A percentile compares a stretch with the other conserved stretches of the same genome.
Evolutionary conservation across 208 protist genomes (phyloP).

Genomic region (Trichomonas vaginalis): DNA sequence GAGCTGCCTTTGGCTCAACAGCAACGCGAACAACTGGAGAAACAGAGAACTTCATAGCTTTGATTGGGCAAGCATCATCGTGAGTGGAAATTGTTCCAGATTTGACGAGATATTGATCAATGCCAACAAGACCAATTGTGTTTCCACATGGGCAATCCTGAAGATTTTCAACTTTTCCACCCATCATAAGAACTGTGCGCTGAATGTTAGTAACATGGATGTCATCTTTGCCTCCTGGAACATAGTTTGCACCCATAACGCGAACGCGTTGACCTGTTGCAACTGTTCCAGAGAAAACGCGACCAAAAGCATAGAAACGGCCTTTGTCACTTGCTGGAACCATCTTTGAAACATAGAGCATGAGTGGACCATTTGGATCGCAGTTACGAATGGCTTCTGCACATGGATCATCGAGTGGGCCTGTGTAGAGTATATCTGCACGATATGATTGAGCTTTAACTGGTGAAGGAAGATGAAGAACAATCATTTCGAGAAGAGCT

Average conservation of each 20-base stretch:
- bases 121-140: slow-evolving; percentile 83
- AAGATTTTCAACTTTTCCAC: slow-evolving; percentile 65
- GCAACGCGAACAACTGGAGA: slow-evolving; percentile 93
- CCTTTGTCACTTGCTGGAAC: slow-evolving; percentile 85
- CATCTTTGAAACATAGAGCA: slow-evolving; percentile 99
- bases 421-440: slow-evolving; percentile 59
- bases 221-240: slow-evolving; percentile 65
- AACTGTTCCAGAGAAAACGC: slow-evolving; percentile 79
- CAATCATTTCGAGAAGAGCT: slow-evolving; percentile 93
- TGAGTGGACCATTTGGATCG: slow-evolving; percentile 75
- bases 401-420: slow-evolving; percentile 71
- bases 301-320: slow-evolving; percentile 88
- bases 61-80: slow-evolving; percentile 55
- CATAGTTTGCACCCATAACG: slow-evolving; percentile 93
- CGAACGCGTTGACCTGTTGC: slow-evolving; percentile 78
- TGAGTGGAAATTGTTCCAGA: slow-evolving; percentile 82
- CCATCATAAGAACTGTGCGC: slow-evolving; percentile 87
- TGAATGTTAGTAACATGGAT: slow-evolving; percentile 66
- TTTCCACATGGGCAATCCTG: slow-evolving; percentile 93
- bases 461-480: slow-evolving; percentile 87
- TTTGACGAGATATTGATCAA: slow-evolving; percentile 96
- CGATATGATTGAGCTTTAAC: slow-evolving; percentile 78
- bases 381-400: slow-evolving; percentile 67
- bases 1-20: slow-evolving; percentile 80
- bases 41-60: slow-evolving; percentile 96